A percentile compares a stretch with the other conserved stretches of the same genome.
Conservation (phyloP, 1,284 basidiomycete species). For the Ustilago bromivora region DNA sequence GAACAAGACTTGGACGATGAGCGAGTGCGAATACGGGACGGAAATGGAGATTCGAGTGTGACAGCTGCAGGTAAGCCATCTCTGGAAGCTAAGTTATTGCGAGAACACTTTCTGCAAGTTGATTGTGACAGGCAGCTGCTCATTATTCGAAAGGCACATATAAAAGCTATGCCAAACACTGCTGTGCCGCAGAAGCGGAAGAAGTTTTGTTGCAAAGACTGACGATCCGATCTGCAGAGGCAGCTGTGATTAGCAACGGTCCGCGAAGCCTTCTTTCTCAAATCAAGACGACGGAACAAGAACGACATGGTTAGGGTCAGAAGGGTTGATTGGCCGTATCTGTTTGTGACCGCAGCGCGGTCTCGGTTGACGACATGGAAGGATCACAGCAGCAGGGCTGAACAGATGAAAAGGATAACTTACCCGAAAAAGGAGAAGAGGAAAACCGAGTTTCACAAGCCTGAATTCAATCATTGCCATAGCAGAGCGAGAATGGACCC, state of each 20-base stretch:
- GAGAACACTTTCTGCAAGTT: constrained; percentile 2
- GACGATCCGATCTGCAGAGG: constrained; percentile 5
- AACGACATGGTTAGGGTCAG: background rate
- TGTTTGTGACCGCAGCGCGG: constrained; percentile 4
- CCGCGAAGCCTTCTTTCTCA: background rate
- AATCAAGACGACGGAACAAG: background rate
- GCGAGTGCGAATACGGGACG: background rate
- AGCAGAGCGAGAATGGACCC: background rate
- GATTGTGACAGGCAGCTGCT: constrained; percentile 10
- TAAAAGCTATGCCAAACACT: background rate
- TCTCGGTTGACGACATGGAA: constrained; percentile 13
- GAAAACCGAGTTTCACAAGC: constrained; percentile 15
- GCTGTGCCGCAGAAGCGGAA: constrained; percentile 2
- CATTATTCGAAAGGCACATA: background rate
- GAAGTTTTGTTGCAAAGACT: background rate
- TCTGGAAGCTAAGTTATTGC: background rate
- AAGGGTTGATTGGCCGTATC: constrained; percentile 4
- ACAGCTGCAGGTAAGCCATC: constrained; percentile 1
- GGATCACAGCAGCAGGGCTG: constrained; percentile 4
- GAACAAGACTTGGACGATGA: background rate
- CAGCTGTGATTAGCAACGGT: background rate
- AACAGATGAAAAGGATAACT: background rate
- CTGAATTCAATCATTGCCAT: background rate
- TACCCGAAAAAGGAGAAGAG: background rate
- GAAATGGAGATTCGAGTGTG: background rate